Base-by-base conservation (phyloP, 768 basidiomycete species). In the Amanita jacksonii region DNA sequence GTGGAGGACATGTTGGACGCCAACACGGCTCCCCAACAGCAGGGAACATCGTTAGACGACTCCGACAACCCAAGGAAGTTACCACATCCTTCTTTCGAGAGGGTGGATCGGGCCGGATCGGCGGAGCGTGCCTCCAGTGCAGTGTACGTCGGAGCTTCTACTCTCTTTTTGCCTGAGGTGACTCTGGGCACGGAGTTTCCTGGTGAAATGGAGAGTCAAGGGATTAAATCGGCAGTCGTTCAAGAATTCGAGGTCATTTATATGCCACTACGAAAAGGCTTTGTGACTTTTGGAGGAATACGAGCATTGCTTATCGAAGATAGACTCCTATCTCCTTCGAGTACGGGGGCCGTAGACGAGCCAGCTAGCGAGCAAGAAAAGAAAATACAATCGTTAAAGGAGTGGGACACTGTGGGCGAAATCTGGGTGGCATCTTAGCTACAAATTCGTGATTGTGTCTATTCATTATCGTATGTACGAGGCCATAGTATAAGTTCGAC, bases 331-430 rank as follows among this genome's bases (percentile, higher is more conserved):
- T 12, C n/a, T 12, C 8, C 16, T 38, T 18, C 22, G 20, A 28
- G 25, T 31, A 9, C 8, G 30, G 15, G 23, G 10, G 67, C 70
- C 12, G 64, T 58, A 15, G 56, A 58, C 5, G 54, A 46, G 27
- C 55, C 55, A 24, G 50, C 46, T 20, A 49, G 28, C n/a, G 45
- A 40, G 48, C 38, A 54, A 59, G 46, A 41, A 52, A 22, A 64
- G 48, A 42, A 67, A 66, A 45, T 67, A n/a, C 66, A 67, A 43
- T 69, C 64, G 23, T 57, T 88, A 55, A 81, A 76, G 53, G 84
- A 86, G 61, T 79, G 83, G 69, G 80, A 79, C 49, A 68, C 81
- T 5, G 62, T 89, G 34, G 76, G 70, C 8, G 87, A 89, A 59
- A 59, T 85, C 24, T 85, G 81, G 82, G 75, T 86, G 31, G 56